Evolutionary conservation across 2,329 filamentous ascomycete genomes (phyloP), one percentile per base, ranked within the genome.

Genomic region (Trichoderma simmonsii): DNA sequence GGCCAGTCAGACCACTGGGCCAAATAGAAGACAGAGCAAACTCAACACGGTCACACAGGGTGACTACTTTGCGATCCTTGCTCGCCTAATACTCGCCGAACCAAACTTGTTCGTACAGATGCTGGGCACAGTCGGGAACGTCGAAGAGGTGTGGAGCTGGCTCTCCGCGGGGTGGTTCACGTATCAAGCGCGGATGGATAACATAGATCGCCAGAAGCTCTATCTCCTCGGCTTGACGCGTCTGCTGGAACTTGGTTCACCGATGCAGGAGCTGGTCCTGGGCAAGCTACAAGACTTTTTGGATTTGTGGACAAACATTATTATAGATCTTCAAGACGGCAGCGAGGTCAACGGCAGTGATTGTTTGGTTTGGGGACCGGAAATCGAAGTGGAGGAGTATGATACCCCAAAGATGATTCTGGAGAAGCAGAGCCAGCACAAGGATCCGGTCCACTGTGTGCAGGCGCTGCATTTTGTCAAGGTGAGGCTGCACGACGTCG

Each of bases 11-110:
- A 93, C 92, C 0, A 93, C 92, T 0, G 95, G 96, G 0, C 95
- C 95, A 0, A 92, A 93, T 77, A 87, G 88, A 30, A 92, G 88
- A 75, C 85, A 89, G 24, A 88, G 90, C 54, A 88, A 89, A 34
- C 88, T 98, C 39, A 91, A 92, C 76, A 89, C 90, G 14, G 87
- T 94, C 12, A 91, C 93, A 1, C 90, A 97, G 78, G 92, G 92
- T 0, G 93, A 97, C 78, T 97, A 97, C 80, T 92, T 97, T 78
- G 88, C 90, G 5, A 90, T 98, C 2, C 86, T 99, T 2, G 91
- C 93, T 2, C 91, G 95, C 1, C 87, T 98, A 18, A 89, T 91
- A 0, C 83, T 97, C 2, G 90, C 91, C 1, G 92, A 92, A 48
- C 93, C 95, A 1, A 82, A 82, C 3, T 84, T 92, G 2, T 92